phyloP scores from a whole-genome alignment of 2,329 filamentous ascomycete genomes.

The Aspergillus carbonarius region DNA sequence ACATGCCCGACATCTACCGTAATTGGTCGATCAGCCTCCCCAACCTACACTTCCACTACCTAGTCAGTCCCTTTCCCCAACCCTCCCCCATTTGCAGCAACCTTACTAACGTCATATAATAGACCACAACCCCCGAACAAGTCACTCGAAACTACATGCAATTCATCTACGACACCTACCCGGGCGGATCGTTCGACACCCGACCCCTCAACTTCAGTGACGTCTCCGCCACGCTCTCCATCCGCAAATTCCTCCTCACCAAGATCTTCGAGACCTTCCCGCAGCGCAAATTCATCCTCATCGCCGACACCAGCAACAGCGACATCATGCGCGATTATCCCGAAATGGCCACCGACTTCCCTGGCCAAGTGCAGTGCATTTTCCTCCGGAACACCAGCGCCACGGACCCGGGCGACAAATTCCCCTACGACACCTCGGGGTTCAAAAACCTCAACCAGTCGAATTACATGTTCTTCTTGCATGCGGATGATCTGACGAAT shows the following conservation, averaged over 20 bases:
- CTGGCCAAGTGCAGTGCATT: not conserved
- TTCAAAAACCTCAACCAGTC: slow-evolving; percentile 1
- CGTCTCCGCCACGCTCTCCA: not conserved
- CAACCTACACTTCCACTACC: slow-evolving; percentile 1
- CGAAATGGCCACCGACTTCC: not conserved
- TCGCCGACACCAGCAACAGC: slow-evolving; percentile 3
- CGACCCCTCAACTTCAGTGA: slow-evolving; percentile 4
- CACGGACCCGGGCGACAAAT: not conserved
- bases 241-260: not conserved
- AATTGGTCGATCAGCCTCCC: not conserved
- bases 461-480: slow-evolving; percentile 1
- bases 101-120: not conserved
- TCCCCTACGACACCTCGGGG: not conserved
- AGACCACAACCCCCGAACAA: slow-evolving; percentile 2
- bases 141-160: slow-evolving; percentile 3
- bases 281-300: not conserved
- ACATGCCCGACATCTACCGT: slow-evolving; percentile 1
- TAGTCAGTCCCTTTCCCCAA: not conserved
- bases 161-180: not conserved
- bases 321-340: slow-evolving; percentile 2
- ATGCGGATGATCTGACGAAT: not conserved
- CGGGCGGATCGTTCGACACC: not conserved
- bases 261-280: slow-evolving; percentile 1
- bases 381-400: not conserved
- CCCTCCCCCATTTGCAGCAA: not conserved